Evolutionary conservation across 305 asterid species (phyloP), one percentile per base, ranked within the genome.

Genomic region (Plantago lanceolata): DNA sequence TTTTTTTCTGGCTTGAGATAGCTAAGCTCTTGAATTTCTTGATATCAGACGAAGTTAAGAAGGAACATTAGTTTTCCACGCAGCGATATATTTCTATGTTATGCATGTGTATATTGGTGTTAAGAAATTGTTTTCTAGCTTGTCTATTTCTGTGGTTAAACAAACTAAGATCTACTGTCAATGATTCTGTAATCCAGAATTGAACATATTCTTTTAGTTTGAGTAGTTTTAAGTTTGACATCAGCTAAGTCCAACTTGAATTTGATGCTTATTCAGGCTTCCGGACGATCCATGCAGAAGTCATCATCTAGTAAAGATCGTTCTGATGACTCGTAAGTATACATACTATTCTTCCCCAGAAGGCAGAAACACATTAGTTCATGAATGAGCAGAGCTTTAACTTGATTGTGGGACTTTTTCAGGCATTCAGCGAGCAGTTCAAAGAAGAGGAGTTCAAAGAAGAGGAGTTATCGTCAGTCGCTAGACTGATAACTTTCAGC

Each of bases 371-470:
- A 37, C 20, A 66, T 19, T 19, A 33, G 17, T 1, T 37, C 20
- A 57, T 48, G 63, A 58, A 47, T 33, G 40, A 33, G n/a, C 40
- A 19, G 53, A 60, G 14, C 33, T 26, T 19, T 70, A 19, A 66
- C 55, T 65, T 59, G 50, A 63, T 73, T 31, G 40, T 53, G 50
- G 19, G 14, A 15, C 47, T 37, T 52, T 68, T 68, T 71, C 84
- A 85, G 96, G 79, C 91, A 79, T 65, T 75, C 77, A 14, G 85
- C 76, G 68, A 71, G 82, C 81, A 83, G 87, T 69, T 82, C 84
- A 19, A 85, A 75, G 92, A 90, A 87, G 72, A 73, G 88, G 81
- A n/a, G n/a, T n/a, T n/a, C n/a, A n/a, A n/a, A n/a, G n/a, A n/a
- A n/a, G n/a, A 75, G 75, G 15, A 1, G 28, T 24, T 69, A 84